Base-by-base conservation (phyloP, 2,329 filamentous ascomycete species). In the Pseudomassariella vexata region DNA sequence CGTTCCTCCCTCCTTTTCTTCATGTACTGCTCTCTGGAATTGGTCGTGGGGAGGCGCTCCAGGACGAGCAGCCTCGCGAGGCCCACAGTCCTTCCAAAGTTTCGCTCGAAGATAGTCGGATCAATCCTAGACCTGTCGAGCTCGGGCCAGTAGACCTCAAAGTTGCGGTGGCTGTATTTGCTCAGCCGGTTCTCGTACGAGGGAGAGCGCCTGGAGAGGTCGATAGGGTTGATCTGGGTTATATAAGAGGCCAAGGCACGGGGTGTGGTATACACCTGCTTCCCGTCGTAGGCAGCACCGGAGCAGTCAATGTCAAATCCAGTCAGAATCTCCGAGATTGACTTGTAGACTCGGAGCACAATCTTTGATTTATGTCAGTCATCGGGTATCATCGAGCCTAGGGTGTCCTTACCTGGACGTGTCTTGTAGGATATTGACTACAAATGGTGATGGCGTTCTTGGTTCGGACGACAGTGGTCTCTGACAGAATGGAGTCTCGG, bases 261-360 rank as follows among this genome's bases (percentile, higher is more conserved):
- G 2, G 87, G 87, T 3, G 82, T 79, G 16, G 78, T 78, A 49
- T 82, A 94, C 12, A 94, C 85, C 48, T 92, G 82, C 14, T 73
- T 71, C 21, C 87, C 87, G 53, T 92, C 78, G 45, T 84, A 94
- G 3, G 85, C 85, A 16, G 79, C 82, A 39, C 85, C 85, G 1
- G 85, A 82, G 52, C 82, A 88, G 52, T 92, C 86, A 29, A 94
- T 86, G 46, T 94, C 87, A 46, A 94, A 94, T 0, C 87, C 87
- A 3, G 86, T 87, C 16, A 94, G 68, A 21, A 94, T 89, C 53
- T 94, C 85, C 1, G 84, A 82, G 27, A 94, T 62, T 1, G 81
- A 88, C 49, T 86, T 85, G 64, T 94, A 94, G 22, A 92, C 77
- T 21, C 86, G 81, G 19, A 94, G 68, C 15, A 94, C 86, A 46